phyloP scores from a whole-genome alignment of 2,329 filamentous ascomycete species.

The Talaromyces islandicus region DNA sequence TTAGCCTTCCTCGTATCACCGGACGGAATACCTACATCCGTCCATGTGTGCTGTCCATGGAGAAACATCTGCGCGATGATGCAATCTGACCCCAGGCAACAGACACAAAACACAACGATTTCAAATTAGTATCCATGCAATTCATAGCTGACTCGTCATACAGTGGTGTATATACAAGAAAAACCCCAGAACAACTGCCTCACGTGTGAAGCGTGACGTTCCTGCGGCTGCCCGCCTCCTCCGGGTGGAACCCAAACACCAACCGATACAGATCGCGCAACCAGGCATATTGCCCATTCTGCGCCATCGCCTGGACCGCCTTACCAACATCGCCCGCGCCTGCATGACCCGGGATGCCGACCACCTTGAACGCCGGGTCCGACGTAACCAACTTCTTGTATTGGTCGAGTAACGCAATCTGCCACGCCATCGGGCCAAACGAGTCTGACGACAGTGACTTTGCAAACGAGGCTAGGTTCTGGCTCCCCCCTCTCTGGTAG shows the following conservation, averaged over 20 bases:
- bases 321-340: constrained; percentile 69
- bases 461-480: constrained; percentile 66
- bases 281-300: constrained; percentile 69
- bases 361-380: constrained; percentile 59
- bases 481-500: constrained; percentile 57
- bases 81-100: background rate
- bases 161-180: background rate
- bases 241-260: constrained; percentile 77
- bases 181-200: background rate
- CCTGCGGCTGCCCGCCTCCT: constrained; percentile 67
- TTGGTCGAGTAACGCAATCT: constrained; percentile 65
- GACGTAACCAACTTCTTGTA: constrained; percentile 75
- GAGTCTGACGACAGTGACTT: constrained; percentile 68
- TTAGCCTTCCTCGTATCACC: background rate
- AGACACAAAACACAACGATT: background rate
- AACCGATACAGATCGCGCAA: constrained; percentile 74
- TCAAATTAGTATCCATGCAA: background rate
- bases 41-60: background rate
- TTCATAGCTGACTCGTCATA: background rate
- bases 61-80: background rate
- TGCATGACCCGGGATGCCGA: constrained; percentile 28
- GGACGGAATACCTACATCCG: background rate
- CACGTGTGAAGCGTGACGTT: constrained; percentile 43
- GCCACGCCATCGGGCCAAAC: constrained; percentile 68
- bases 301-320: constrained; percentile 69